Evolutionary conservation across 176 grass and related monocot genomes (phyloP), one percentile per base, ranked within the genome.

Genomic region (Eleusine coracana): DNA sequence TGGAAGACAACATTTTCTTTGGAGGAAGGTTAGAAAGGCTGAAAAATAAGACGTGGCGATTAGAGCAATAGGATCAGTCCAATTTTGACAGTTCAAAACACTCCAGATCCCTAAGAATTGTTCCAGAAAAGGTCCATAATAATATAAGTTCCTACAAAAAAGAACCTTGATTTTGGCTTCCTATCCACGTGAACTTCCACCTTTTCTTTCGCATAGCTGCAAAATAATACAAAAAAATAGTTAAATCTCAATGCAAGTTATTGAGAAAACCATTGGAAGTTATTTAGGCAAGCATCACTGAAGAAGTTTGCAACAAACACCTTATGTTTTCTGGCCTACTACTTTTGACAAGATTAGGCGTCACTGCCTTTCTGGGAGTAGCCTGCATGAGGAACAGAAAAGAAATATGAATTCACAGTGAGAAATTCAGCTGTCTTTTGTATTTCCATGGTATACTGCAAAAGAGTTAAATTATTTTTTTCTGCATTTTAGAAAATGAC

Each of bases 101-200:
- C 13, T 89, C 40, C 41, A 81, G 68, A 2, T 81, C 62, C 40
- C 42, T 50, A 55, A 27, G 3, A 68, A 39, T 25, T 79, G 29
- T 68, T 67, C 29, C 7, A 21, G 50, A 39, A 38, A 67, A 37
- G 54, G 1, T 42, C 60, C 59, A 13, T 27, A 38, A 56, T 25
- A 88, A n/a, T 59, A 59, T 21, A 74, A 88, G 75, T 56, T 64
- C 3, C 2, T 23, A n/a, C 21, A 59, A 21, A 23, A 59, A 59
- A 75, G 75, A 29, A 98, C 96, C 96, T 95, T 58, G 84, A 88
- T 72, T 95, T 93, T 73, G 75, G 81, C 81, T 77, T 79, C 37
- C 77, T 68, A 65, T 73, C 75, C 36, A 55, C 49, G 46, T 78
- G 58, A 67, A 69, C 73, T 58, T 81, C 88, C 28, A 71, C 15